Base-by-base conservation (phyloP, 371 early-diverging fungal genomes). In the Syncephalastrum contaminatum region DNA sequence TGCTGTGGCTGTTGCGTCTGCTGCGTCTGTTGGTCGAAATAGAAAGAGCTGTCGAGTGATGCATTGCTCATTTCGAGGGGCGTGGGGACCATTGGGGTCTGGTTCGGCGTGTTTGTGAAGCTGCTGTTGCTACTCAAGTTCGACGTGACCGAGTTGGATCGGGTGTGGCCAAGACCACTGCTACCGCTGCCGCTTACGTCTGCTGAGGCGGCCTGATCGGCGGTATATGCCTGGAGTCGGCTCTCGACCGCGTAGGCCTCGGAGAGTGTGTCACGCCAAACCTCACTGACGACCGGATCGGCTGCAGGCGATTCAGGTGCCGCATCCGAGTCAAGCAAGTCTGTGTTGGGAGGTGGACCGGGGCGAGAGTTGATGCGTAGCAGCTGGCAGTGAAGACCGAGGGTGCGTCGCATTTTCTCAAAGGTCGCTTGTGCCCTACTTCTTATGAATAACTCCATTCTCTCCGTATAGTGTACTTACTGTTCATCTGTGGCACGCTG, bases 331-430 rank as follows among this genome's bases (percentile, higher is more conserved):
- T 65, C 70, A 40, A 60, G 46, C 27, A 69, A 56, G 58, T 69
- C 63, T 10, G 44, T 44, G 16, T 43, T 44, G 4, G 49, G 27
- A 19, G 58, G 50, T 27, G 62, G 19, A 53, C 73, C 52, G 4
- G 70, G 67, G 1, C 56, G 66, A 19, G 87, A 81, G 56, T 85
- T 83, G 66, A 88, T 64, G 56, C 72, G 67, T 18, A 90, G 59
- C 27, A 88, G 51, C 30, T 81, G 78, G 61, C 88, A 88, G 57
- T 88, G 77, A 40, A 88, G 60, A 5, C 88, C 88, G 66, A 89
- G 83, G 4, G 81, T 79, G 48, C 77, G 72, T 54, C 85, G 84
- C 78, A 91, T 77, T 46, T 83, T 80, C 4, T 83, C 80, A 64
- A 87, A 79, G 1, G 82, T 55, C 14, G 72, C 73, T 39, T 8